phyloP scores from a whole-genome alignment of 306 rosid genomes.

The Vicia villosa region DNA sequence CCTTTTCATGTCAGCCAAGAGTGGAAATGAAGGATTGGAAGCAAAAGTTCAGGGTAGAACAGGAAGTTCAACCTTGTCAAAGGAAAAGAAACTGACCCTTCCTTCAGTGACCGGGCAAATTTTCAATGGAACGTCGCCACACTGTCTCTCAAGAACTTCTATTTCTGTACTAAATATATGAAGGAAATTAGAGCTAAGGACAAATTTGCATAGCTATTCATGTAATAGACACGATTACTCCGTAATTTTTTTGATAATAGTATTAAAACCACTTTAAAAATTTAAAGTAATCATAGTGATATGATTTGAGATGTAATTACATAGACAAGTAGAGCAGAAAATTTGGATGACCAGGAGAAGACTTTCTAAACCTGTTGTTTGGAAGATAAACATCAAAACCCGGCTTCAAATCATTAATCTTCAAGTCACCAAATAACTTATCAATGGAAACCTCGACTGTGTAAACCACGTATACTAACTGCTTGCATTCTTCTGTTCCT shows the following conservation, averaged over 20 bases:
- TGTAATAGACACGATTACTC: too few species aligned
- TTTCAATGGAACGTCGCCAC: constrained; percentile 61
- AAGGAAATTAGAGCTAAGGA: too few species aligned
- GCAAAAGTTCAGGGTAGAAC: too few species aligned
- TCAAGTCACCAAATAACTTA: constrained; percentile 50
- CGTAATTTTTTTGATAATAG: too few species aligned
- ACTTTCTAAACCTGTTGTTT: constrained; percentile 76
- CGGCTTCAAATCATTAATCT: constrained; percentile 52
- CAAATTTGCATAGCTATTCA: too few species aligned
- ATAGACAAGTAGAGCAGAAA: constrained; percentile 70
- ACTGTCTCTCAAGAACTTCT: constrained; percentile 58
- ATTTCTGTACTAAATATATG: too few species aligned
- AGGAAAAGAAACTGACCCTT: constrained; percentile 69
- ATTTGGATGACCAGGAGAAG: constrained; percentile 72
- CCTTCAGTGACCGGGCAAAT: constrained; percentile 68
- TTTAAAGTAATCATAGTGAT: constrained; percentile 5
- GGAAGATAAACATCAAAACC: constrained; percentile 80
- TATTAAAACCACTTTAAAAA: background rate
- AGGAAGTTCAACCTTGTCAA: too few species aligned
- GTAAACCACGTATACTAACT: constrained; percentile 32
- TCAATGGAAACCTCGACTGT: constrained; percentile 39
- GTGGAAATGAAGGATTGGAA: background rate
- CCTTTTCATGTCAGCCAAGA: background rate
- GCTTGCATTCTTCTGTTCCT: constrained; percentile 41
- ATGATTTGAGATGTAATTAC: constrained; percentile 42